Evolutionary conservation across 768 basidiomycete species (phyloP), one percentile per base, ranked within the genome.

Genomic region (Kwoniella europaea): DNA sequence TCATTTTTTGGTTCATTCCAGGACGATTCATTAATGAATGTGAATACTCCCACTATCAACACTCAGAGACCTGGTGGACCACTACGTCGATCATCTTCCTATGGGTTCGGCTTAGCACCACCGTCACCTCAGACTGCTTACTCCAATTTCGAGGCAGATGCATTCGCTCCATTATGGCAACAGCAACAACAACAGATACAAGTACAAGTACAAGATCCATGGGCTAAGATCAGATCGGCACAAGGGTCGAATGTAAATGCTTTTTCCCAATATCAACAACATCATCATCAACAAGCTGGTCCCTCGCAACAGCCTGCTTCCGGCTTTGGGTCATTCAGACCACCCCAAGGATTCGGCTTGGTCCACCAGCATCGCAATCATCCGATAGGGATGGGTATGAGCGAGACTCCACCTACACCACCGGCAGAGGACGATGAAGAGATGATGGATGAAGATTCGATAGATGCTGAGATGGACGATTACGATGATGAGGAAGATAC

Each of bases 401-500:
- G 54, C 13, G 54, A 18, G 15, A 56, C 58, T n/a, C 55, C 66
- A 12, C 65, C 62, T 53, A 55, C 60, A 20, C 56, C 65, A 12
- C 60, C 53, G 15, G 56, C 52, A 9, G 65, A 58, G 44, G 62
- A 60, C 16, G 62, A 60, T 46, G 70, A 68, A 10, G 62, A 68
- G 64, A 76, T 76, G 46, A 76, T 76, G 76, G 76, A 77, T 52
- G 73, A 74, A 66, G 72, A 74, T 58, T 35, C 12, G n/a, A 71
- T 69, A 7, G 73, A 74, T 60, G 57, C 52, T 46, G 67, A 43
- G 67, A 70, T 68, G 67, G 53, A 65, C 5, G 67, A 72, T 27
- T 64, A 73, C 10, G 63, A 67, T 35, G 76, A 72, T 12, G 76
- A 77, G 58, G 70, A 74, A 52, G 73, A 74, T 53, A 63, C 55